phyloP scores from a whole-genome alignment of 345 rosid genomes.

The Physaria fendleri region DNA sequence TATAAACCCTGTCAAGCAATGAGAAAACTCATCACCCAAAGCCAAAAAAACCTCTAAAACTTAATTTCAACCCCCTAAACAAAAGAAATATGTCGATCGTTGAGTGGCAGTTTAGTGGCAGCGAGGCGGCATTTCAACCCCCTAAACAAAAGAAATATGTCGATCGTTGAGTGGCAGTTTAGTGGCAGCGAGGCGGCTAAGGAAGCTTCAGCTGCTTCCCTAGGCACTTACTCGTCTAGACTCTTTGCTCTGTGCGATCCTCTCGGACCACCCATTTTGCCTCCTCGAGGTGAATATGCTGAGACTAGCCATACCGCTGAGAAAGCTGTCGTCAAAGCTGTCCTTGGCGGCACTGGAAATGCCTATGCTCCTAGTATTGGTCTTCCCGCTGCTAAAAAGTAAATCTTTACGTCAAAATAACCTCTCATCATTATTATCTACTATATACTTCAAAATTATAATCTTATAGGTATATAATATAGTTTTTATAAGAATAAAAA shows the following conservation, averaged over 20 bases:
- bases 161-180: conserved; percentile 25
- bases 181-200: conserved; percentile 18
- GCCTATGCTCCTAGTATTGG: conserved; percentile 40
- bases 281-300: conserved; percentile 43
- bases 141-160: not conserved
- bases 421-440: too few relatives aligned
- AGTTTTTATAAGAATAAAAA: too few relatives aligned
- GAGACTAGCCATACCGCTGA: conserved; percentile 49
- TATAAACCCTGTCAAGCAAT: not conserved
- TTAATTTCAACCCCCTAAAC: not conserved
- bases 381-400: conserved; percentile 45
- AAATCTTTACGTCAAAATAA: too few relatives aligned
- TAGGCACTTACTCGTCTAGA: conserved; percentile 30
- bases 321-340: conserved; percentile 38
- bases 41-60: not conserved
- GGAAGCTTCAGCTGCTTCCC: conserved; percentile 7
- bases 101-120: conserved; percentile 27
- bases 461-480: too few relatives aligned
- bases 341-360: conserved; percentile 39
- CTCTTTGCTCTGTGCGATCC: conserved; percentile 25
- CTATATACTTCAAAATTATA: too few relatives aligned
- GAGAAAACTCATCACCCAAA: not conserved
- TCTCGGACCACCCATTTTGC: conserved; percentile 29
- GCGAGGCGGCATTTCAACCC: conserved; percentile 11
- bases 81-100: not conserved